Base-by-base conservation (phyloP, 2,329 filamentous ascomycete species). In the Incumbomyces lentus region DNA sequence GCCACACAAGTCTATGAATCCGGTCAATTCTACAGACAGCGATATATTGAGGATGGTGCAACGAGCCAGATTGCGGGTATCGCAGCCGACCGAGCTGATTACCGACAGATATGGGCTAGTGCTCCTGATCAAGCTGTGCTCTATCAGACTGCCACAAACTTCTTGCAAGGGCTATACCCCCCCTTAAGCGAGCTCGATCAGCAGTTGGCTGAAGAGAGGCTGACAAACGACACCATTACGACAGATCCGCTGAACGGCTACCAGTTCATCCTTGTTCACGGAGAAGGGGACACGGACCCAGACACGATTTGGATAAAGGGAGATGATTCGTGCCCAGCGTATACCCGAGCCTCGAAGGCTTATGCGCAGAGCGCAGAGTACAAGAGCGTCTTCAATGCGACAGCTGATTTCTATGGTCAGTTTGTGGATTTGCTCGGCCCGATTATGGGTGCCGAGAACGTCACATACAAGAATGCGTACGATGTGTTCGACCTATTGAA, bases 131-230 rank as follows among this genome's bases (percentile, higher is more conserved):
- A 93, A 63, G 73, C 73, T 33, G 85, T 94, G n/a, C 74, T 95
- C 22, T 82, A 88, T 62, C 84, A 77, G 65, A 89, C 86, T 2
- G 86, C 86, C 47, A 72, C 76, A 40, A 83, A 78, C 33, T 95
- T 94, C 68, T 68, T 90, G 26, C 88, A 94, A 67, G 86, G 80
- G 22, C 72, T 95, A 17, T 95, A 94, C 62, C 88, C 88, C 7
- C 86, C 88, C 1, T 77, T 81, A 1, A 77, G 77, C 48, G 45
- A 47, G 14, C 58, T 56, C 2, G 59, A 64, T 7, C 60, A 65
- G 1, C 26, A 29, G 14, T 19, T 40, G 17, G 70, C 72, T 5
- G 65, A 71, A 30, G 73, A 86, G 65, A 78, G 69, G 1, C 74
- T 95, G 38, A 78, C 76, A 57, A 87, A 93, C 63, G 82, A 82